Base-by-base conservation (phyloP, 2,329 filamentous ascomycete species). In the Paraphaeosphaeria minitans region DNA sequence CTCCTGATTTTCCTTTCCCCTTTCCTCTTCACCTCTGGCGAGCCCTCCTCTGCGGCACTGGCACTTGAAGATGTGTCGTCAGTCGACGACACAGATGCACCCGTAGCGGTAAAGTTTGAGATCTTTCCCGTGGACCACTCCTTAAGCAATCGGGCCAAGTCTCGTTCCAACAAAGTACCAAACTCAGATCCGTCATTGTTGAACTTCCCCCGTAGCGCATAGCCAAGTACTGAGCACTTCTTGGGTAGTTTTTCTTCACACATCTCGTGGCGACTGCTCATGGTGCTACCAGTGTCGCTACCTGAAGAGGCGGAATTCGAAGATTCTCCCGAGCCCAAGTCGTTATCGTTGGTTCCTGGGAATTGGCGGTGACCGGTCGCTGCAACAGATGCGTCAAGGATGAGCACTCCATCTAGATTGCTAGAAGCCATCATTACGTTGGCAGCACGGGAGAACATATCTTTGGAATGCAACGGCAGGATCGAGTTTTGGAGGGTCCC, bases 391-490 rank as follows among this genome's bases (percentile, higher is more conserved):
- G 74, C 74, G 45, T 76, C 73, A 1, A 76, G 61, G 16, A 76
- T 73, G 2, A 76, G 31, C 1, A 76, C 73, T 13, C 74, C 74
- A 29, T 76, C 73, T 1, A 75, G 52, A 29, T 69, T 65, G 41
- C 73, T 75, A 2, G 73, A 74, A 8, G 65, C 62, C 54, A 69
- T 64, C 56, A 76, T 71, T 4, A 75, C 62, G 45, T 62, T 71
- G 13, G 74, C 73, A 42, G 74, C 74, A 27, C 74, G 66, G 0
- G 67, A 63, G 53, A 76, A 76, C 72, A 76, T 74, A 0, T 63
- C 60, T 39, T 64, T 70, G 13, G 73, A 66, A 50, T 74, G 67
- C 1, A 37, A 41, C 1, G 74, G 73, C 14, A 76, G 35, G 1
- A 75, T 74, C 1, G 57, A 66, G 13, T 74, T 66, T 29, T 75